These are phyloP conservation scores for Epicoccum nigrum DNA, from an alignment of 2,329 filamentous ascomycete species.

Conservation along the genomic window DNA sequence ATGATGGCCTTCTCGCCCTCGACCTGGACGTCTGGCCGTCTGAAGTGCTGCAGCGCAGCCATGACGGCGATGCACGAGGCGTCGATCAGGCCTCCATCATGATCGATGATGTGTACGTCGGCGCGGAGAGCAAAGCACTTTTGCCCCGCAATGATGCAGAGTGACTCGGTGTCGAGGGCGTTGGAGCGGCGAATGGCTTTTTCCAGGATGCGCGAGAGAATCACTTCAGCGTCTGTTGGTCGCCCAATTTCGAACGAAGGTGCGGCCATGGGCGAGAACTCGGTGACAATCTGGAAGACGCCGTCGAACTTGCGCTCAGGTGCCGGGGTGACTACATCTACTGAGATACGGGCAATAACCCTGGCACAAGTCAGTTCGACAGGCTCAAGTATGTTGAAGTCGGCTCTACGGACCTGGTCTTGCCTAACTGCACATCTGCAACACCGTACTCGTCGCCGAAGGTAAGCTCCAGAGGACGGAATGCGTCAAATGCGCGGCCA, in stretches of 20 bases:
- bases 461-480: constrained; percentile 74
- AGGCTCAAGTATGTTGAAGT: background rate
- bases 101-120: constrained; percentile 88
- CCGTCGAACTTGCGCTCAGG: constrained; percentile 93
- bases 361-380: constrained; percentile 54
- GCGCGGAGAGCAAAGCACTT: constrained; percentile 93
- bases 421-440: constrained; percentile 84
- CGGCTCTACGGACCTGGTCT: constrained; percentile 71
- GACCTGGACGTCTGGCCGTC: constrained; percentile 85
- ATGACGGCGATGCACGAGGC: constrained; percentile 85
- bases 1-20: constrained; percentile 84
- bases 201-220: constrained; percentile 87
- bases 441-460: constrained; percentile 94
- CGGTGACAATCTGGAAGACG: constrained; percentile 88
- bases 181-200: constrained; percentile 92
- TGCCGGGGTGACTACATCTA: constrained; percentile 85
- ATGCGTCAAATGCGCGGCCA: constrained; percentile 79
- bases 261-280: constrained; percentile 90
- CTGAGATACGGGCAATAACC: constrained; percentile 82
- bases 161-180: constrained; percentile 91
- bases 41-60: constrained; percentile 87
- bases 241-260: constrained; percentile 87
- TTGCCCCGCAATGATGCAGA: constrained; percentile 87
- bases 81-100: constrained; percentile 90
- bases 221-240: constrained; percentile 80